Evolutionary conservation across 345 rosid species (phyloP).

Genomic region (Cardamine chenopodiifolia): DNA sequence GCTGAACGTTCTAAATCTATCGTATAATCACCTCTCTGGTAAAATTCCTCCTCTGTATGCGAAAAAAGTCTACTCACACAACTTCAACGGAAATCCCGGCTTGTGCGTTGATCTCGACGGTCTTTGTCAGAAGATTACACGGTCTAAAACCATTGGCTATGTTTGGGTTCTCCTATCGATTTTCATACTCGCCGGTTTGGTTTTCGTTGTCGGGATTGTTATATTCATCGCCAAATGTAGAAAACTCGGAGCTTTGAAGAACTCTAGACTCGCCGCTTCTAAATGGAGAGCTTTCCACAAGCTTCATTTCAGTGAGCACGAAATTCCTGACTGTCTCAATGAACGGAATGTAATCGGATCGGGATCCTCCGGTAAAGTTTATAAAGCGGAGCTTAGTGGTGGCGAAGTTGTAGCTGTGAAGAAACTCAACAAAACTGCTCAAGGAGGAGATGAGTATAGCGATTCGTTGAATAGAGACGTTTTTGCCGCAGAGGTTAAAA

Average conservation of each 20-base stretch:
- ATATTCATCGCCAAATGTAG: constrained; percentile 62
- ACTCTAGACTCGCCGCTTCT: constrained; percentile 29
- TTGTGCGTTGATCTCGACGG: constrained; percentile 65
- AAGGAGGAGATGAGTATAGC: constrained; percentile 41
- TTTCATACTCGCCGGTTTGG: constrained; percentile 56
- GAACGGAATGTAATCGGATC: constrained; percentile 79
- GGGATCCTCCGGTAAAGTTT: constrained; percentile 88
- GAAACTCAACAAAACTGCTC: constrained; percentile 54
- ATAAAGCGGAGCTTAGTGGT: constrained; percentile 65
- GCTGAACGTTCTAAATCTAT: constrained; percentile 76
- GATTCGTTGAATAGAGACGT: constrained; percentile 44
- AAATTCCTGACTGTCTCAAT: constrained; percentile 56
- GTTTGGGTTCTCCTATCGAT: constrained; percentile 68
- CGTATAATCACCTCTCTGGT: constrained; percentile 71
- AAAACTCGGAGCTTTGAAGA: constrained; percentile 53
- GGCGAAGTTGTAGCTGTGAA: constrained; percentile 86
- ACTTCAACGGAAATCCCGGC: constrained; percentile 78
- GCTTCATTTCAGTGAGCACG: constrained; percentile 73
- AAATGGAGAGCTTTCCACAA: constrained; percentile 94
- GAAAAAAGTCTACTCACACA: constrained; percentile 48
- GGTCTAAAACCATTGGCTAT: constrained; percentile 45
- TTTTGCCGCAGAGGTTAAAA: constrained; percentile 75
- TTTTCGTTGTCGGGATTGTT: constrained; percentile 59
- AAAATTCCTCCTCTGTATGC: constrained; percentile 68
- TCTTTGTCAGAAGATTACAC: constrained; percentile 52